These are phyloP conservation scores for Corynespora cassiicola DNA, from an alignment of 2,329 filamentous ascomycete genomes.

Conservation along the genomic window DNA sequence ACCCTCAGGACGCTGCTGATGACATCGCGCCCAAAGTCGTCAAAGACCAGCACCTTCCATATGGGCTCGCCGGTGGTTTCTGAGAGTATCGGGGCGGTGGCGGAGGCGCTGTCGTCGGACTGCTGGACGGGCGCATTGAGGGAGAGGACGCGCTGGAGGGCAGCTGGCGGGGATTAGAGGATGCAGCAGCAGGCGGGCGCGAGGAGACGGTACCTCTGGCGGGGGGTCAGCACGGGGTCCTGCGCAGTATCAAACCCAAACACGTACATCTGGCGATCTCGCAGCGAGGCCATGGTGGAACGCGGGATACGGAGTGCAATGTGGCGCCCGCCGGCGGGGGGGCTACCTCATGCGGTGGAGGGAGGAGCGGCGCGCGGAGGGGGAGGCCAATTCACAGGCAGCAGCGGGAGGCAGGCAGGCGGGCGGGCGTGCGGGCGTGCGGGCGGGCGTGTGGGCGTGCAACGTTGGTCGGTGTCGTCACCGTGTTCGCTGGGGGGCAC, in stretches of 20 bases:
- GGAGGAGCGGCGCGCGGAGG: too few relatives aligned
- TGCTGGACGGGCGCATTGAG: slow-evolving; percentile 75
- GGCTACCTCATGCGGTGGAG: slow-evolving; percentile 34
- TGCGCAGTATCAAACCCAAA: too few relatives aligned
- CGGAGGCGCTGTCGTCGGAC: slow-evolving; percentile 68
- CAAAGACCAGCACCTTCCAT: slow-evolving; percentile 95
- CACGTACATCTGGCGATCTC: slow-evolving; percentile 79
- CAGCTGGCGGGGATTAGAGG: slow-evolving; percentile 75
- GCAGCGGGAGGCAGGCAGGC: slow-evolving; percentile 15
- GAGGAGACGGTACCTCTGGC: too few relatives aligned
- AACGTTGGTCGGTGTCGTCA: too few relatives aligned
- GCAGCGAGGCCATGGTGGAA: slow-evolving; percentile 54
- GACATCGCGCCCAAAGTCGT: slow-evolving; percentile 88
- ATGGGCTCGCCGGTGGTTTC: slow-evolving; percentile 90
- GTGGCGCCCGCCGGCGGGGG: slow-evolving; percentile 31
- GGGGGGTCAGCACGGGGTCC: too few relatives aligned
- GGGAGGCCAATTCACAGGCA: neutral
- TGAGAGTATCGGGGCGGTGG: slow-evolving; percentile 80
- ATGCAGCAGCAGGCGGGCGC: too few relatives aligned
- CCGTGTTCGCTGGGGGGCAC: too few relatives aligned
- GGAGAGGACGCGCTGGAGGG: slow-evolving; percentile 94
- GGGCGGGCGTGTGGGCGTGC: too few relatives aligned
- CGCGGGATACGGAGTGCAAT: slow-evolving; percentile 11
- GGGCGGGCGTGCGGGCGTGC: slow-evolving; percentile 26
- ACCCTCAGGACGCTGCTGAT: slow-evolving; percentile 93